phyloP scores from a whole-genome alignment of 73 alveolate genomes.

The Symbiodinium pilosum region DNA sequence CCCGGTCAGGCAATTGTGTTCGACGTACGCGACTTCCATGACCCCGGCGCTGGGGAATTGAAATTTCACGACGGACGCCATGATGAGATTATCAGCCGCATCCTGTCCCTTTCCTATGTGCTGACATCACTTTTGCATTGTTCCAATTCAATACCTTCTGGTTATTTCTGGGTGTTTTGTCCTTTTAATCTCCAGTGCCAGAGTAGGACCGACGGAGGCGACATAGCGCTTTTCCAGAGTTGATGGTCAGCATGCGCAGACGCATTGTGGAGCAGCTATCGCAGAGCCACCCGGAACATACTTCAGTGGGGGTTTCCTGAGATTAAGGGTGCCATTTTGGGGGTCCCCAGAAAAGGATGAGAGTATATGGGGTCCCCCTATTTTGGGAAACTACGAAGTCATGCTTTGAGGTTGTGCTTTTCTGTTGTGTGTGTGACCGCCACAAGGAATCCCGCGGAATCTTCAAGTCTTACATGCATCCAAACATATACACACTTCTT shows the following conservation, averaged over 20 bases:
- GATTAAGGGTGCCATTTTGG: too few relatives aligned
- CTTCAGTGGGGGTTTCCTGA: too few relatives aligned
- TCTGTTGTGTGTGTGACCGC: too few relatives aligned
- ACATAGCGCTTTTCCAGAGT: neutral
- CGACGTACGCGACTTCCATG: neutral
- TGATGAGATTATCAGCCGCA: neutral
- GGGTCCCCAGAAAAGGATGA: neutral
- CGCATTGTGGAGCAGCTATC: neutral
- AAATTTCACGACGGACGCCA: neutral
- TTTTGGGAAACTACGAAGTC: too few relatives aligned
- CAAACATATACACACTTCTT: too few relatives aligned
- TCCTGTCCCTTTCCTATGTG: too few relatives aligned
- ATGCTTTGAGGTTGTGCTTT: too few relatives aligned
- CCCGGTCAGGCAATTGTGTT: neutral
- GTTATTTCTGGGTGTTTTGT: too few relatives aligned
- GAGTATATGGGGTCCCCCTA: neutral
- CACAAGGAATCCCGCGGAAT: too few relatives aligned
- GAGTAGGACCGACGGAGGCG: neutral
- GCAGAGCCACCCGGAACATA: neutral
- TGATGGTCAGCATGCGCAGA: neutral
- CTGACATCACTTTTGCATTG: too few relatives aligned
- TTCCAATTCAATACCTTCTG: too few relatives aligned
- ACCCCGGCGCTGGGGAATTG: neutral
- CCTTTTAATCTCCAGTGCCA: neutral
- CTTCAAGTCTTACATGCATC: too few relatives aligned